Evolutionary conservation across 306 rosid species (phyloP), one percentile per base, ranked within the genome.

Genomic region (Mucuna pruriens): DNA sequence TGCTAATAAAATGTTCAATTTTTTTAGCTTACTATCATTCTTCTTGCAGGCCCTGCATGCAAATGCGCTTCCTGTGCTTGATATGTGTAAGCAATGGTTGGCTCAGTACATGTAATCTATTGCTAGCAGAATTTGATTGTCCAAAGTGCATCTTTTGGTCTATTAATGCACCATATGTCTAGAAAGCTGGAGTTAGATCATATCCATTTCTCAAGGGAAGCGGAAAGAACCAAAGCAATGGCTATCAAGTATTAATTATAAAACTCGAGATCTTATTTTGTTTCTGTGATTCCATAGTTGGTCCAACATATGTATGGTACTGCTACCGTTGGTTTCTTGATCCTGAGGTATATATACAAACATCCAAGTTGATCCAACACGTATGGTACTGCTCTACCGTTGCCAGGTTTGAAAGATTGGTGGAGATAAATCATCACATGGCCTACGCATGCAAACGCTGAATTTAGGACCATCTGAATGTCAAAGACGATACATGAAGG

Each of bases 41-140:
- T 81, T 82, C 80, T 88, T 83, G 89, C 92, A 95, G 99, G 99
- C 98, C 65, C 84, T 93, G 71, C 99, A 95, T 85, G 97, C 98
- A 19, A 95, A 90, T 86, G 97, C 99, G 6, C 99, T 93, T 82
- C 97, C 98, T 0, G 99, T 95, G 82, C 97, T 95, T 67, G 99
- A 95, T 84, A 93, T 95, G 98, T 95, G 99, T 86, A 95, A 95
- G 87, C 99, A 95, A 73, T 95, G 99, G 99, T 85, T 95, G 91
- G 97, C 97, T 80, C 97, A 91, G 85, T 91, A 90, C 86, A 93
- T 95, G 99, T 95, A 88, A 85, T 51, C 39, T 39, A 55, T 78
- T 74, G 73, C 81, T 73, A 25, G 77, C 54, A 65, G 76, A 57
- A 49, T 25, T 42, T 42, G 65, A 62, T 82, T 82, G 73, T 73